Conservation (phyloP, 129 eudicot species). For the Arctium minus region DNA sequence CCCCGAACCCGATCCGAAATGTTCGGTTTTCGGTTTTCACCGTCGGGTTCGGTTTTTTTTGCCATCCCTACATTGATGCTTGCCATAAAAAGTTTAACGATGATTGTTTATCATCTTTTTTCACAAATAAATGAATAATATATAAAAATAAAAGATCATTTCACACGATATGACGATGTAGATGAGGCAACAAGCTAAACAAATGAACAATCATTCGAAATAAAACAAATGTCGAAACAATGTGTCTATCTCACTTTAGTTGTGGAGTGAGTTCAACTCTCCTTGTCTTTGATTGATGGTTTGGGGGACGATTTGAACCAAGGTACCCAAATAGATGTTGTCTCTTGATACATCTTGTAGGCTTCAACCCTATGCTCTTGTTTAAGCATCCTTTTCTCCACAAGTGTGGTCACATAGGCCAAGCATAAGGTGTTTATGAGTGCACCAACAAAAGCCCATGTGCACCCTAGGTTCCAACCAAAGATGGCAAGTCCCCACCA, state of each 20-base stretch:
- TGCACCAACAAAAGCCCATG: slow-evolving; percentile 72
- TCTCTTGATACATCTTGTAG: slow-evolving; percentile 59
- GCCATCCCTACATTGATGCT: not conserved
- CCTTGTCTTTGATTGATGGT: slow-evolving; percentile 16
- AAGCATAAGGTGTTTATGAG: slow-evolving; percentile 68
- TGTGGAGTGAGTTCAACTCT: not conserved
- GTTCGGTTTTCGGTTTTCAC: too few relatives aligned
- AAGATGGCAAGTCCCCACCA: slow-evolving; percentile 94
- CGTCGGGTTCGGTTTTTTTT: too few relatives aligned
- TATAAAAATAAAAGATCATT: not conserved
- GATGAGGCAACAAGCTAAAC: not conserved
- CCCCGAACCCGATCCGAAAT: too few relatives aligned
- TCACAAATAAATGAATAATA: not conserved
- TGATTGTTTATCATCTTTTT: not conserved
- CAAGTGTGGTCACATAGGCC: slow-evolving; percentile 82
- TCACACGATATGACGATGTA: not conserved
- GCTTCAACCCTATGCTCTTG: slow-evolving; percentile 72
- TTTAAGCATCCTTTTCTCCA: slow-evolving; percentile 75
- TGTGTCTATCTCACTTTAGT: not conserved
- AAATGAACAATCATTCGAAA: not conserved
- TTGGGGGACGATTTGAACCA: slow-evolving; percentile 62
- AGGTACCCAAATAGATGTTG: slow-evolving; percentile 88
- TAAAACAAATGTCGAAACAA: not conserved
- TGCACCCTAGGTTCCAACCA: slow-evolving; percentile 62
- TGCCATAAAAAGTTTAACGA: not conserved